phyloP scores from a whole-genome alignment of 208 protist genomes.

The Paratrypanosoma confusum region DNA sequence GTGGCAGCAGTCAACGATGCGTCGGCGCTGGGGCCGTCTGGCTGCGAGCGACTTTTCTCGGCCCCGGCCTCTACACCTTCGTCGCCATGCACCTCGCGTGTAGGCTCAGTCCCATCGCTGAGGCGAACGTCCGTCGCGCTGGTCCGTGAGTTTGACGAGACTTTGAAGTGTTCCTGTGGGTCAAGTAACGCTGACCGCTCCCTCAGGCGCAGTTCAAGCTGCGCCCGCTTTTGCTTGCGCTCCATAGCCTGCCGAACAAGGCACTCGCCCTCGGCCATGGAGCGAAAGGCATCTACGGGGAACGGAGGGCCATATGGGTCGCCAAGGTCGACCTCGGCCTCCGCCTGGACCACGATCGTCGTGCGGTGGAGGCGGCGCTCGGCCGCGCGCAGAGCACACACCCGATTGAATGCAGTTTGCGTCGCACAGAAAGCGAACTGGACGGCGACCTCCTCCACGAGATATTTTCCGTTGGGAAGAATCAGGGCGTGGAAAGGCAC shows the following conservation, averaged over 20 bases:
- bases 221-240: too few species aligned
- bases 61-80: constrained; percentile 10
- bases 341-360: constrained; percentile 51
- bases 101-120: too few species aligned
- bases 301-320: constrained; percentile 20
- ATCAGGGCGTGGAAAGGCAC: constrained; percentile 86
- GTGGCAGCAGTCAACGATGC: neutral
- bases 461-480: constrained; percentile 47
- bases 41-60: neutral
- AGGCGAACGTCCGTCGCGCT: too few species aligned
- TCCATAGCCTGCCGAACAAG: constrained; percentile 27
- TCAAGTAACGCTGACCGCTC: too few species aligned
- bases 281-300: constrained; percentile 52
- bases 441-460: constrained; percentile 70
- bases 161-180: too few species aligned
- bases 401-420: constrained; percentile 53
- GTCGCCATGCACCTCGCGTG: too few species aligned
- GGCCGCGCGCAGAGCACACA: constrained; percentile 46
- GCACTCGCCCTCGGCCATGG: constrained; percentile 36
- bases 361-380: constrained; percentile 45
- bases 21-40: too few species aligned
- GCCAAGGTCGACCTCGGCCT: constrained; percentile 11
- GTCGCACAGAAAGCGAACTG: constrained; percentile 78
- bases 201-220: too few species aligned
- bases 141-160: too few species aligned